Evolutionary conservation across 306 rosid genomes (phyloP), one percentile per base, ranked within the genome.

Genomic region (Pyrus pyrifolia): DNA sequence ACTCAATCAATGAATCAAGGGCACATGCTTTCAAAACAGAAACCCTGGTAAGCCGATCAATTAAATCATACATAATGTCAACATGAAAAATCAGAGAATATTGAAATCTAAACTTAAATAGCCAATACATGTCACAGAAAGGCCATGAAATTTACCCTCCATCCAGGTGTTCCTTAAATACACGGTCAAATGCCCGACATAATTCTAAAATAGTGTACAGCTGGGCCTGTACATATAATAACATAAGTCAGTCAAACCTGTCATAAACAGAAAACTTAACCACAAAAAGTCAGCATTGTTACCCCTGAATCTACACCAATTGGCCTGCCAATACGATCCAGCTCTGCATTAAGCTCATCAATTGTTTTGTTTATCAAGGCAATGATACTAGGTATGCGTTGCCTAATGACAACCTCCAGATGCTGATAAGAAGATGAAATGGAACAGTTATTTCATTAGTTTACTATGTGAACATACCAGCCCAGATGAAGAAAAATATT

Each of bases 171-270:
- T 96, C 99, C 86, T 83, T 96, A 76, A 96, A 96, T 64, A 96
- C 97, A 73, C 96, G 94, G 79, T 96, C 99, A 91, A 96, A 92
- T 53, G 99, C 99, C 72, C 99, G 98, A 59, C 99, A 96, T 86
- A 96, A 59, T 86, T 96, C 99, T 85, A 96, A 88, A 79, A 96
- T 92, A 55, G 98, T 92, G 82, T 96, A 96, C 30, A 96, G 88
- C 75, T 92, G 99, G 76, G 98, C 99, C 99, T 96, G 77, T 79
- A 68, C 11, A 86, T n/a, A 11, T 6, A 61, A 27, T 49, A 73
- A 30, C 66, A 82, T 78, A 77, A 64, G 45, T 81, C 51, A 78
- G 67, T 29, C 11, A 71, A 68, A 58, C 46, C 51, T 33, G 46
- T 40, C 65, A 70, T 30, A 40, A 81, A 33, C 15, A 68, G 57